Evolutionary conservation across 1,139 yeast genomes (phyloP), one percentile per base, ranked within the genome.

Genomic region (Candida mesenterica): DNA sequence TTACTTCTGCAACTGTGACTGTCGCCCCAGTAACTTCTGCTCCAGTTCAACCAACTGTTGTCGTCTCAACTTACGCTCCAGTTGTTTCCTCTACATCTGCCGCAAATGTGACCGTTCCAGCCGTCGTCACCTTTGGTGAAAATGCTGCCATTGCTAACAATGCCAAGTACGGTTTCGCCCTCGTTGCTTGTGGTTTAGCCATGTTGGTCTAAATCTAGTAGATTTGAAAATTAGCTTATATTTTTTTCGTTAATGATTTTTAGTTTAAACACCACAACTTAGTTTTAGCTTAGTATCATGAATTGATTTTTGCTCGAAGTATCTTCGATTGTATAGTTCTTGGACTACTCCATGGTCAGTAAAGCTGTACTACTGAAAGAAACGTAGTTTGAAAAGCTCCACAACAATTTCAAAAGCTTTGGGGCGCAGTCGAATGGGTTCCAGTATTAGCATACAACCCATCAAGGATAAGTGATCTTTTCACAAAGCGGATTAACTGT

Each of bases 1-100:
- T 32, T 24, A 20, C 24, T n/a, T 3, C 25, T 48, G 13, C 28
- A 6, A 14, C 17, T 25, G 15, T 7, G 4, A 12, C 15, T 8
- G 14, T 7, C 15, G 5, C 32, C 9, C 5, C 24, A 19, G 10
- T 6, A 7, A 15, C 18, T 5, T 9, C 10, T 12, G 5, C 7
- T 5, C 29, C 14, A 14, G 10, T 13, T 9, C 9, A 12, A 12
- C 14, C 16, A n/a, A 12, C 29, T 10, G 6, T 16, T 13, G 17
- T 14, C 8, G 29, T 9, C 8, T 15, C 29, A 27, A 27, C 29
- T 15, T 13, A 10, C 16, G 10, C 29, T 12, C n/a, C 29, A 27
- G 6, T 10, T 27, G 16, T 16, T 15, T 27, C 32, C 6, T 6
- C 15, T 12, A 14, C 28, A 4, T 20, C 19, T 26, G 14, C n/a